Conservation (phyloP, 306 rosid species). For the Quercus cerris region DNA sequence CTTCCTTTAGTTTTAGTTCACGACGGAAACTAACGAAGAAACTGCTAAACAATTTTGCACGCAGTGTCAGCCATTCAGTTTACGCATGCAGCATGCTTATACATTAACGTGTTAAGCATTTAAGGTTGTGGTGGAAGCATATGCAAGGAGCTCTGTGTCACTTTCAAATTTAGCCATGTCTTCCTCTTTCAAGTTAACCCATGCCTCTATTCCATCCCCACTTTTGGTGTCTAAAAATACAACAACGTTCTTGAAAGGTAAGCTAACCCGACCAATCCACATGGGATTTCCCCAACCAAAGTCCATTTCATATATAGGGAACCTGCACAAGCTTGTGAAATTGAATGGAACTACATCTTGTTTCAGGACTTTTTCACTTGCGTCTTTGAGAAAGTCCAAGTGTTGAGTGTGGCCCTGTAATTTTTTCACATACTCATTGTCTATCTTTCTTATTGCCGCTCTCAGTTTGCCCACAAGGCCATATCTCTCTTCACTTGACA, state of each 20-base stretch:
- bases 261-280: constrained; percentile 28
- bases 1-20: too few relatives aligned
- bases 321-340: constrained; percentile 4
- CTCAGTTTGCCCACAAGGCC: not conserved
- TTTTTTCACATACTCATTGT: not conserved
- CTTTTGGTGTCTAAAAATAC: constrained; percentile 13
- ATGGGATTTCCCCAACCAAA: constrained; percentile 47
- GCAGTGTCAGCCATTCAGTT: too few relatives aligned
- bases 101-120: too few relatives aligned
- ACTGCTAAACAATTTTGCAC: too few relatives aligned
- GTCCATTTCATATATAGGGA: constrained; percentile 27
- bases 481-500: not conserved
- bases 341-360: not conserved
- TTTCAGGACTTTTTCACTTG: not conserved
- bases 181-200: constrained; percentile 33
- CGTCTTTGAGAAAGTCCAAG: not conserved
- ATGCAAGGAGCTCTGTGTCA: constrained; percentile 2
- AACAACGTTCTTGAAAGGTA: constrained; percentile 9
- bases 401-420: not conserved
- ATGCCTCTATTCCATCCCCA: constrained; percentile 32
- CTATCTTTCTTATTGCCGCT: not conserved
- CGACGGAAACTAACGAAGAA: too few relatives aligned
- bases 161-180: constrained; percentile 27
- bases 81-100: too few relatives aligned
- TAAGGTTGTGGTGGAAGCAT: not conserved